Evolutionary conservation across 2,329 filamentous ascomycete species (phyloP).

Genomic region (Stagonosporopsis chrysanthemi): DNA sequence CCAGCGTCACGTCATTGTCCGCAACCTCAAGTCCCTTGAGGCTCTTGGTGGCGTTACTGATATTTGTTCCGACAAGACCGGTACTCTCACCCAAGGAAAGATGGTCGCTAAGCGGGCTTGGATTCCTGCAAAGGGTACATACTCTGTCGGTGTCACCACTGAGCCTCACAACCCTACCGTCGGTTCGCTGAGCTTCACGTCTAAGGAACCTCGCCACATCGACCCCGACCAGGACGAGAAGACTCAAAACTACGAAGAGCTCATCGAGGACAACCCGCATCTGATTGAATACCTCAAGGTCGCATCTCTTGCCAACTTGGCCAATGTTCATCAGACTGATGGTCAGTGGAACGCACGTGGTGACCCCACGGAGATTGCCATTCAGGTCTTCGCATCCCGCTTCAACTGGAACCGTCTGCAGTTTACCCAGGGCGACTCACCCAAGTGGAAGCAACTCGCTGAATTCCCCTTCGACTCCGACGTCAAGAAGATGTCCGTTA

Average conservation of each 20-base stretch:
- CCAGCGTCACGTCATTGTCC: conserved; percentile 45
- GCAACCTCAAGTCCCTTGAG: conserved; percentile 48
- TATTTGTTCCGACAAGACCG: conserved; percentile 47
- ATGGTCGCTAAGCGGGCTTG: conserved; percentile 48
- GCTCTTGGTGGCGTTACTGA: conserved; percentile 48
- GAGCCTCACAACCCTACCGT: conserved; percentile 44
- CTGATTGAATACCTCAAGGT: conserved; percentile 46
- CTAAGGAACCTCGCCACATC: conserved; percentile 36
- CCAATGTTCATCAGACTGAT: conserved; percentile 56
- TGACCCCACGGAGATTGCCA: conserved; percentile 70
- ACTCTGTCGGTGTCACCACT: conserved; percentile 39
- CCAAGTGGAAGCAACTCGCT: conserved; percentile 53
- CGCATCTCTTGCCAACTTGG: conserved; percentile 57
- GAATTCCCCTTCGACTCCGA: conserved; percentile 78
- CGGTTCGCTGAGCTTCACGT: conserved; percentile 40
- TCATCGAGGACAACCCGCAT: conserved; percentile 37
- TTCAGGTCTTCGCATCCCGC: conserved; percentile 75
- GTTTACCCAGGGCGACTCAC: conserved; percentile 47
- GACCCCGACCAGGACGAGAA: conserved; percentile 41
- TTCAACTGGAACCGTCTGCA: conserved; percentile 66
- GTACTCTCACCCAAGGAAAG: conserved; percentile 45
- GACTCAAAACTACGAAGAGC: conserved; percentile 30
- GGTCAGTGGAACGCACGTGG: conserved; percentile 47
- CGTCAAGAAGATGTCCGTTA: conserved; percentile 78
- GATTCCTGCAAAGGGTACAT: conserved; percentile 45